phyloP scores from a whole-genome alignment of 495 filamentous ascomycete genomes.

The Darksidea phi region DNA sequence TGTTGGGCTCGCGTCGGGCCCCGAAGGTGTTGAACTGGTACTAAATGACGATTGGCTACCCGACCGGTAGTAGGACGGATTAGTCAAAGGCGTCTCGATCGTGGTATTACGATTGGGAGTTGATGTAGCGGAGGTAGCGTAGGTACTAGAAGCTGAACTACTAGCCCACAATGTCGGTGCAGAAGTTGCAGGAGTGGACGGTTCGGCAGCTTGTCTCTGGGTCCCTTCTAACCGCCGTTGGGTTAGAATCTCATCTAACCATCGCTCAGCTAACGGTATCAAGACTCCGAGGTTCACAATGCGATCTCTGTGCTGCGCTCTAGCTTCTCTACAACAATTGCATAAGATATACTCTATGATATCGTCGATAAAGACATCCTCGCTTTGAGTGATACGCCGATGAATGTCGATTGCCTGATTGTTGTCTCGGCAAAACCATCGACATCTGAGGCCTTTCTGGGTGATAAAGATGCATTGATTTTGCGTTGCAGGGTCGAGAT shows the following conservation, averaged over 20 bases:
- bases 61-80: neutral
- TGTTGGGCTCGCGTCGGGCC: neutral
- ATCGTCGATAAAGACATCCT: neutral
- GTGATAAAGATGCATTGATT: neutral
- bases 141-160: neutral
- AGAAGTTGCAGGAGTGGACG: neutral
- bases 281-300: neutral
- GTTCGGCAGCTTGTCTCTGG: neutral
- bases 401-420: neutral
- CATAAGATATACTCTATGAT: neutral
- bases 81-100: neutral
- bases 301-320: neutral
- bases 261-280: neutral
- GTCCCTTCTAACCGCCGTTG: neutral
- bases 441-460: neutral
- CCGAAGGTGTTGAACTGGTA: neutral
- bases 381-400: neutral
- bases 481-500: neutral
- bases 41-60: neutral
- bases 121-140: neutral
- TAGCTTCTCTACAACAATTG: neutral
- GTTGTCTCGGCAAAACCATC: neutral
- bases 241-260: neutral
- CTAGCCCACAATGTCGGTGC: neutral
- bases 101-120: neutral